Base-by-base conservation (phyloP, 2,329 filamentous ascomycete species). In the Xylariaceae sp. region DNA sequence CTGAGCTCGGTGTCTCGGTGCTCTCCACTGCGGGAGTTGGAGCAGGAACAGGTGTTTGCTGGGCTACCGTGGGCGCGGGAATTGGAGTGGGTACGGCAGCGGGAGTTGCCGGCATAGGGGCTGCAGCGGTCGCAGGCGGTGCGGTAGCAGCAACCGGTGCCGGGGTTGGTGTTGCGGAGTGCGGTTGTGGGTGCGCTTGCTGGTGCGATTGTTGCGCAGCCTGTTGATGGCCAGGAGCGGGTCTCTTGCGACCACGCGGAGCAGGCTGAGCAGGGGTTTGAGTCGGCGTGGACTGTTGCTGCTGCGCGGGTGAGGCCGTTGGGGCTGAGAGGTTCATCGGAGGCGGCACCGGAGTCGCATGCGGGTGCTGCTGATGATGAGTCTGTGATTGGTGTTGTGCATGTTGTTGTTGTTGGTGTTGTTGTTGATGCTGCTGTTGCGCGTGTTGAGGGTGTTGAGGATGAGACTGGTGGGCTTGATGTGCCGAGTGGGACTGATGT, bases 301-400 rank as follows among this genome's bases (percentile, higher is more conserved):
- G 64, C 32, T 68, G 66, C 5, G 62, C 56, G 7, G 68, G 59
- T 40, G 62, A 52, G 35, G 60, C 57, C 11, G 58, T 42, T 6
- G 66, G 61, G 18, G 68, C 65, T 38, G 65, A 58, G 5, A 70
- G 61, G 44, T 58, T 68, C 61, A 71, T 67, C 6, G 68, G 66
- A 30, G 65, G 63, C 48, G 68, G 68, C 15, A 66, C 65, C 9
- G 68, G 64, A 10, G 65, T 64, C 0, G 62, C 57, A 51, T 71
- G 68, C 36, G 70, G 65, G 52, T 66, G 66, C 22, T 64, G 60
- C 31, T 62, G 62, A 32, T 63, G 64, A 18, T 71, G 62, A 27
- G 63, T 66, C 51, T 69, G 70, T 17, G 64, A 59, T 15, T 65
- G 67, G 45, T 68, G 66, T 32, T 73, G 68, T 19, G 66, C 63